Base-by-base conservation (phyloP, 345 rosid genomes). In the Pistacia atlantica region DNA sequence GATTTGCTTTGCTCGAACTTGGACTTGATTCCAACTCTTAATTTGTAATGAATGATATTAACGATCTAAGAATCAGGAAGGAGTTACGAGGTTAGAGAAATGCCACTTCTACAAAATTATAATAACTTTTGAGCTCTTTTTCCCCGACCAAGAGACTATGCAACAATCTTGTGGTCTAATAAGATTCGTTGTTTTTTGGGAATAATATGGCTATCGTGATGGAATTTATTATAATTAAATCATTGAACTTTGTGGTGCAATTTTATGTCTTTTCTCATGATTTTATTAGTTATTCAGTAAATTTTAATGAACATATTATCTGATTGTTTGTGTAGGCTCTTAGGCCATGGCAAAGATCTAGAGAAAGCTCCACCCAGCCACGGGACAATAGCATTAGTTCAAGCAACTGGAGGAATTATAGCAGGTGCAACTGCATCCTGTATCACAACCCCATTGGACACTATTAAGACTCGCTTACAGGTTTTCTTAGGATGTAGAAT, bases 351-450 rank as follows among this genome's bases (percentile, higher is more conserved):
- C 61, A 74, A 77, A 57, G 93, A 83, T 77, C 28, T 58, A n/a
- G 82, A 84, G 73, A 81, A 70, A 57, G 81, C 83, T 71, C 72
- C 86, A 80, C 90, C 95, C 57, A 84, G 89, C 79, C 75, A 83
- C 71, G 78, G 71, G 74, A 92, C 77, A 75, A 84, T 96, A 79
- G 82, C 91, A 63, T 62, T 86, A 35, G 99, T 96, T 83, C 98
- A 96, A 86, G 98, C 93, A 69, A 79, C 82, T 57, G 99, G 99
- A 84, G 99, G 99, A 75, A 81, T 96, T 74, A 85, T 93, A 62
- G 98, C 98, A 0, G 99, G 99, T 78, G 99, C 97, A 72, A 89
- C 97, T 68, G 97, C 99, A 28, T 93, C 99, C 75, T 86, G 91
- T 76, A 89, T 96, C 82, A 93, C 98, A 35, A 93, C 98, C 54